phyloP scores from a whole-genome alignment of 1,284 basidiomycete genomes.

The Ganoderma meredithae region DNA sequence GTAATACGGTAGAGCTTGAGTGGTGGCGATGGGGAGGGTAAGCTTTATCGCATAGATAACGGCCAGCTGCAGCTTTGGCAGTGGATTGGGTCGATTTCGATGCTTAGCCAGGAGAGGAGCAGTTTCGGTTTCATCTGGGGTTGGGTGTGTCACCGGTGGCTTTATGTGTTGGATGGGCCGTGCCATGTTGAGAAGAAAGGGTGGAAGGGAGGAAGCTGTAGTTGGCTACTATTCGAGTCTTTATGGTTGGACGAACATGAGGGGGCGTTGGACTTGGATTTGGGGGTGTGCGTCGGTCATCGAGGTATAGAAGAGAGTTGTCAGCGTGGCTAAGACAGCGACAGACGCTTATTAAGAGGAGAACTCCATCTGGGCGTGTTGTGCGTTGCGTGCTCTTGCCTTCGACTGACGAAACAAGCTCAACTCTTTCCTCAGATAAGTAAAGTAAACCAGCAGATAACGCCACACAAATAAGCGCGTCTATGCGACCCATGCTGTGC shows the following conservation, averaged over 20 bases:
- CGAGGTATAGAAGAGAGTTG: conserved; percentile 5
- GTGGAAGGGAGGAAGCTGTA: neutral
- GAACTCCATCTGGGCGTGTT: neutral
- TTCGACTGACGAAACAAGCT: conserved; percentile 21
- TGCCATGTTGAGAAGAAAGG: neutral
- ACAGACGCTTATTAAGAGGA: neutral
- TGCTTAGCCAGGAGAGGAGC: conserved; percentile 14
- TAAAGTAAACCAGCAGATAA: neutral
- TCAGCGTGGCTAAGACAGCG: conserved; percentile 18
- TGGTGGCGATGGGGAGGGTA: conserved; percentile 38
- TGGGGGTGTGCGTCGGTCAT: neutral
- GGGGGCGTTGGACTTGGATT: neutral
- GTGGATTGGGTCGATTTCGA: conserved; percentile 30
- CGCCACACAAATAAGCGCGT: neutral
- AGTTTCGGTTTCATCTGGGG: conserved; percentile 10
- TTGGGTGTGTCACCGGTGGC: neutral
- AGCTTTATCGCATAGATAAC: conserved; percentile 43
- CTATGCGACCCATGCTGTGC: conserved; percentile 20
- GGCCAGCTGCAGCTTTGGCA: conserved; percentile 41
- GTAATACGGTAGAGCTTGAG: conserved; percentile 46
- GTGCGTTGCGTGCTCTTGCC: conserved; percentile 31
- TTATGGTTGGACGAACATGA: conserved; percentile 1
- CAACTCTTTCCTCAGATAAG: neutral
- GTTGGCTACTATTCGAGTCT: neutral
- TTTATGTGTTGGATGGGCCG: neutral